Base-by-base conservation (phyloP, 208 protist species). In the Leptomonas seymouri region DNA sequence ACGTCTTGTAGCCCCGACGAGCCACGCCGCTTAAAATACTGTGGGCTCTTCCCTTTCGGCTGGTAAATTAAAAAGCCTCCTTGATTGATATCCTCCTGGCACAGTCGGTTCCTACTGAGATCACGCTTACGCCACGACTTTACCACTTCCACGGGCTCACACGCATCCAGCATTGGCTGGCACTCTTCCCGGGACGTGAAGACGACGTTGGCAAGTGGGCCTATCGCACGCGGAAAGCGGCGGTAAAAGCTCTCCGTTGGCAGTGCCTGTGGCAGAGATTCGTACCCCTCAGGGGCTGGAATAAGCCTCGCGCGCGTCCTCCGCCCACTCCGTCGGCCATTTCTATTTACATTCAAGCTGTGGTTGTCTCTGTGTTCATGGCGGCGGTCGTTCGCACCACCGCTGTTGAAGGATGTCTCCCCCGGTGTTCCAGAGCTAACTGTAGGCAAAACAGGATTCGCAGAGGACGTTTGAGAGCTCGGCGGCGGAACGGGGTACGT, bases 51-150 rank as follows among this genome's bases (percentile, higher is more conserved):
- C 20, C 41, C 36, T 31, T 50, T 48, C 3, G 41, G 36, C 57
- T 62, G 39, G 18, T 62, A 62, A 9, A 62, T 41, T 36, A 62
- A 50, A 25, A 62, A 62, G 25, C 57, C 57, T 21, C 57, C 57
- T 30, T 44, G 7, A 41, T 21, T 3, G 0, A 50, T 49, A 62
- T 46, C 57, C 11, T 49, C 41, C 21, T 20, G 34, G 21, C 39
- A 46, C 6, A 62, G 41, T 5, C 57, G 57, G 15, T 50, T 21
- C 3, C 25, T 4, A 9, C 36, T 8, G 0, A 49, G 41, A 27
- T 62, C 36, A 25, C 57, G 57, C 20, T 50, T 6, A 9, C 15
- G 20, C 39, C n/a, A 20, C 15, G 31, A 21, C 34, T n/a, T 30
- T 41, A 50, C 41, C 36, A 50, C 21, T 41, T 50, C 25, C 8